Base-by-base conservation (phyloP, 225 moss, liverwort and hornwort genomes). In the Lunularia cruciata region DNA sequence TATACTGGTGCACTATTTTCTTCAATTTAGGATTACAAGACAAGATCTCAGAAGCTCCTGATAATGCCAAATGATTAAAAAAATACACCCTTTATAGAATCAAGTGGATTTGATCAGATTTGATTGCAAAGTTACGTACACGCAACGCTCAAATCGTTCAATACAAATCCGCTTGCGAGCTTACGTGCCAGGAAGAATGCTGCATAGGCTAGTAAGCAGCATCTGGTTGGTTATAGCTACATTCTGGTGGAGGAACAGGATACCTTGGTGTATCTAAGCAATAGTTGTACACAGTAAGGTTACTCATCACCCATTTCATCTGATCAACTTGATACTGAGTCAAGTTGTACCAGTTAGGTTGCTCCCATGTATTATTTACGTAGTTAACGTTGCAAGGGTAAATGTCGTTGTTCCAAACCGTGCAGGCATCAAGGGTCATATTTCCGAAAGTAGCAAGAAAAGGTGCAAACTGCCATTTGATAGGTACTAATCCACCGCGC, bases 201-300 rank as follows among this genome's bases (percentile, higher is more conserved):
- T n/a, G n/a, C n/a, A n/a, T n/a, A n/a, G n/a, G n/a, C n/a, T n/a
- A n/a, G n/a, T n/a, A n/a, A n/a, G n/a, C n/a, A n/a, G n/a, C n/a
- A n/a, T n/a, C n/a, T n/a, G n/a, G n/a, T n/a, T n/a, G n/a, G 65
- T 65, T 65, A 47, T 65, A 32, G 6, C 9, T 20, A 9, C 65
- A 65, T 33, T 65, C 65, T 11, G 30, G 0, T 0, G 65, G 65
- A 18, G 18, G 2, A 22, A 31, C 16, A 5, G 65, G 65, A 31
- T 47, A 47, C n/a, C 65, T 31, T 1, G 31, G 31, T 3, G 0
- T 1, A 48, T 67, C 67, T 0, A 31, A 30, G 35, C 86, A 86
- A 46, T 86, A 86, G 57, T 80, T 73, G 30, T 86, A 86, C 3
- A 65, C 51, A 27, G 51, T 18, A 36, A 74, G 80, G 12, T 72